Base-by-base conservation (phyloP, 192 early-diverging fungal species). In the Umbelopsis sp. region DNA sequence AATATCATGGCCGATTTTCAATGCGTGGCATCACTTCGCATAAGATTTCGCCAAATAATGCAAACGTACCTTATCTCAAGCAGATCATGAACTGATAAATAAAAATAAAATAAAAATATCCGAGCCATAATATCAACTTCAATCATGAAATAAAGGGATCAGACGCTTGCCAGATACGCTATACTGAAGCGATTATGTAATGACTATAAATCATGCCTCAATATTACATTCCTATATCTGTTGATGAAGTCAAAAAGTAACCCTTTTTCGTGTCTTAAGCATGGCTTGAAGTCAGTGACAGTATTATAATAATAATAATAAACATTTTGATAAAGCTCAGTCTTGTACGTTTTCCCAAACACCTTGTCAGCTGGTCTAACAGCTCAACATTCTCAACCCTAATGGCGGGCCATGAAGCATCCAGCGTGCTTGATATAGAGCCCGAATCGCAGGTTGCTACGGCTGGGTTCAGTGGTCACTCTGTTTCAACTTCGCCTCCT, bases 371-470 rank as follows among this genome's bases (percentile, higher is more conserved):
- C 21, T 52, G 21, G 21, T 22, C 51, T 20, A 23, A 23, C 21
- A 52, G 11, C 21, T 22, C 51, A 52, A 25, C 9, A 13, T 51
- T 10, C 4, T 25, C 21, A 22, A 21, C 22, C 23, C 23, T 30
- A 61, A 61, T 61, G 55, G 55, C 55, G 13, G 55, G 55, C 55
- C 55, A 61, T 61, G 55, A 25, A 35, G 25, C 55, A 61, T 61
- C 55, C 27, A 61, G 55, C 30, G 30, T 61, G 25, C 55, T 61
- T 25, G 55, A 61, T 37, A 61, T 61, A 35, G 55, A 35, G 55
- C 55, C 55, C 16, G 55, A 58, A 35, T 58, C 53, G 3, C 21
- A 61, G 18, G 55, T 30, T 61, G 55, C 55, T 18, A 61, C 55
- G 16, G 55, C 33, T 16, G 55, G 55, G 55, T 61, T 30, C 25